Base-by-base conservation (phyloP, 2,329 filamentous ascomycete species). In the Aspergillus proliferans region DNA sequence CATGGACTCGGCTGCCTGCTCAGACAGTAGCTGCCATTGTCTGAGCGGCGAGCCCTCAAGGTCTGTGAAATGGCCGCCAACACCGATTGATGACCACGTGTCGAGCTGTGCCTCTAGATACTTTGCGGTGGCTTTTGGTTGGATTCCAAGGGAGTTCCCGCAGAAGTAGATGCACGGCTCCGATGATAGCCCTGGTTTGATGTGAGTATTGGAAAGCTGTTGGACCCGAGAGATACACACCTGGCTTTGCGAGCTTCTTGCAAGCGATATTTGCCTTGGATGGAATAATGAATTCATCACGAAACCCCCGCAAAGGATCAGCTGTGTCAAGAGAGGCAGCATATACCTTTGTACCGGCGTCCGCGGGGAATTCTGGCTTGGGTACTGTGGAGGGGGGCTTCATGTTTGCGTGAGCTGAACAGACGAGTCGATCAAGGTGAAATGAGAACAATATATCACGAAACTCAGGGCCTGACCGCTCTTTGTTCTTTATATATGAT, bases 91-190 rank as follows among this genome's bases (percentile, higher is more conserved):
- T 0, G 85, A 83, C 89, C 90, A 95, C 2, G 88, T 91, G 58
- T 86, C 80, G 1, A 94, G 78, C 56, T 93, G 88, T 3, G 82
- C 81, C 44, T 83, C 74, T 53, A 94, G 68, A 54, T 87, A 83
- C 19, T 78, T 71, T 14, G 79, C 73, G 0, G 84, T 83, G 3
- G 81, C 77, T 56, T 81, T 83, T 26, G 90, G 89, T 68, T 95
- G 89, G 8, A 91, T 79, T 28, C 90, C 90, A 3, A 95, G 79
- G 0, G 88, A 95, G 72, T 95, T 95, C 47, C 90, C 90, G 56
- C 88, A 90, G 57, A 95, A 84, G 69, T 95, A 95, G 48, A 88
- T 84, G 39, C 64, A 65, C 34, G 60, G 63, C 6, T 72, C 63
- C 18, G 65, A 58, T 1, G 65, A 67, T 41, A 68, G 58, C 46